Conservation (phyloP, 208 protist genomes). For the Crithidia sp. region DNA sequence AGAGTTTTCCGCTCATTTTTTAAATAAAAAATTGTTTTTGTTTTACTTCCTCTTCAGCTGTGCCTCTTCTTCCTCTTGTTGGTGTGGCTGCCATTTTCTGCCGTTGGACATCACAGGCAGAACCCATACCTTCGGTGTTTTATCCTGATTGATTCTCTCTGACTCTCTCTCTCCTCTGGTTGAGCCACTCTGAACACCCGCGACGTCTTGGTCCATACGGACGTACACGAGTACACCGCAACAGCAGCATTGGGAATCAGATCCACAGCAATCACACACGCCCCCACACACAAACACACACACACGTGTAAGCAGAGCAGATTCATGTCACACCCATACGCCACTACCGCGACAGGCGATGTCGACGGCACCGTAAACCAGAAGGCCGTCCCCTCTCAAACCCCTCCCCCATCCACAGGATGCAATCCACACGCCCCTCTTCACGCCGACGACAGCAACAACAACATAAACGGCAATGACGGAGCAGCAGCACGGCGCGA, state of each 20-base stretch:
- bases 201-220: too few relatives aligned
- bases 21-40: not conserved
- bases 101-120: too few relatives aligned
- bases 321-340: slow-evolving; percentile 1
- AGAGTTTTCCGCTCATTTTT: not conserved
- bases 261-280: too few relatives aligned
- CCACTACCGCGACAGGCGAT: not conserved
- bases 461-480: not conserved
- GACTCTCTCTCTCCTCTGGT: not conserved
- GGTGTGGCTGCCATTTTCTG: too few relatives aligned
- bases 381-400: too few relatives aligned
- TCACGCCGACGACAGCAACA: not conserved
- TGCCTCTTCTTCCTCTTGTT: slow-evolving; percentile 6
- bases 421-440: not conserved
- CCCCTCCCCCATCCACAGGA: not conserved
- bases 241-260: too few relatives aligned
- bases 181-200: not conserved
- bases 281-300: too few relatives aligned
- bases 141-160: slow-evolving; percentile 1
- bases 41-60: slow-evolving; percentile 3
- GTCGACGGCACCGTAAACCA: too few relatives aligned
- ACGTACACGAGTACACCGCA: too few relatives aligned
- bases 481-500: too few relatives aligned
- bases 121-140: not conserved
- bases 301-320: too few relatives aligned